Base-by-base conservation (phyloP, 2,329 filamentous ascomycete genomes). In the Mycosphaerella sp. region DNA sequence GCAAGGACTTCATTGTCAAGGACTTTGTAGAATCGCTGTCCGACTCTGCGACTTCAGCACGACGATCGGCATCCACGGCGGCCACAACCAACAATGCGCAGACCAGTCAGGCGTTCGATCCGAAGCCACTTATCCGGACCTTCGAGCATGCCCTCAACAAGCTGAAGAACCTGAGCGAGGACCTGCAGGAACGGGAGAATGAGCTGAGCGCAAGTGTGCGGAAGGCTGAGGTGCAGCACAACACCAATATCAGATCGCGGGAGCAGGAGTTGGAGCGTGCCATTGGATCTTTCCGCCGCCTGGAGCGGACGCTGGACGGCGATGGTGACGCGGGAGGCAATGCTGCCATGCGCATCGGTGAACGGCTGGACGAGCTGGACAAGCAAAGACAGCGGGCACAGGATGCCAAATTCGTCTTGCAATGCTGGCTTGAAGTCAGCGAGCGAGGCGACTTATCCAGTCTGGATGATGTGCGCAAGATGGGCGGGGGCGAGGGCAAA, bases 21-120 rank as follows among this genome's bases (percentile, higher is more conserved):
- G 93, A 98, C 74, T 98, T 98, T 69, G 85, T 98, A 64, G 95
- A 98, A 70, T 83, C 85, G 48, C 83, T 98, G 54, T 93, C 92
- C 48, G 91, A 97, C 59, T 87, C 79, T 63, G 87, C 89, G 21
- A 81, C 89, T 36, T 85, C 88, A n/a, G 77, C 80, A 66, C 87
- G 93, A 51, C 86, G 88, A 56, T 96, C 91, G 11, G 84, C 81
- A 6, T 79, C 81, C 32, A 70, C 58, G 14, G 48, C 36, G 32
- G 51, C 50, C 29, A 31, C 71, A 31, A 61, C 59, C 64, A 67
- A 57, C 59, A 69, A 58, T 62, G 39, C 66, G 38, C 57, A 70
- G 49, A 39, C 62, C 64, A 53, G 64, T 56, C 65, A 67, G 61
- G 68, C 69, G 14, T 98, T 98, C 74, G 93, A 98, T 67, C 90